phyloP scores from a whole-genome alignment of 805 yeast genomes.

The Dipodascopsis tothii region DNA sequence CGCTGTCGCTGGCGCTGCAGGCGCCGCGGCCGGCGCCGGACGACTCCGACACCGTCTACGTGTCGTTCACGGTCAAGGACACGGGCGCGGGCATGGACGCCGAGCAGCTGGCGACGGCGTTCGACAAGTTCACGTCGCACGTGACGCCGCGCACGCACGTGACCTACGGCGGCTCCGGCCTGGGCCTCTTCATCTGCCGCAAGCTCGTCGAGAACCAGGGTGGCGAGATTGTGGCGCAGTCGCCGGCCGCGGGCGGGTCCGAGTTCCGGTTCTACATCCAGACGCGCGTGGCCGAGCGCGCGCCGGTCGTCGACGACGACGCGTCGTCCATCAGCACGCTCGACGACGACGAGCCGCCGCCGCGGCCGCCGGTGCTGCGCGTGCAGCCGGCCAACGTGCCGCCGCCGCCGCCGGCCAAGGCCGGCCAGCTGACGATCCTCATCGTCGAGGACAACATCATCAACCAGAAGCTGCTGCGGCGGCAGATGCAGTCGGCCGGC shows the following conservation, averaged over 20 bases:
- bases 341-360: not conserved
- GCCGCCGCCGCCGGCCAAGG: not conserved
- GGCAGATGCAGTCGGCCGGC: conserved; percentile 85
- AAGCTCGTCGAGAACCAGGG: conserved; percentile 88
- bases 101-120: conserved; percentile 71
- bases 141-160: conserved; percentile 78
- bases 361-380: not conserved
- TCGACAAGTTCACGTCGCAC: conserved; percentile 95
- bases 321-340: not conserved
- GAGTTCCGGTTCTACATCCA: conserved; percentile 72
- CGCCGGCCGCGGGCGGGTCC: conserved; percentile 75
- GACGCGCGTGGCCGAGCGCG: conserved; percentile 1
- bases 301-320: not conserved
- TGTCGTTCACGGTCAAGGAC: conserved; percentile 64
- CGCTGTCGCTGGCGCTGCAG: not conserved
- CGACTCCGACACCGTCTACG: conserved; percentile 7
- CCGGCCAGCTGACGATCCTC: conserved; percentile 41
- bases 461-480: conserved; percentile 83
- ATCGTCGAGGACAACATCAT: conserved; percentile 95
- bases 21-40: not conserved
- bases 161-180: conserved; percentile 91
- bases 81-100: conserved; percentile 93
- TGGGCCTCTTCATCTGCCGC: conserved; percentile 82
- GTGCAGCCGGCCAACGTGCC: not conserved
- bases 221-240: conserved; percentile 69